Base-by-base conservation (phyloP, 371 early-diverging fungal genomes). In the Mortierella sp. region DNA sequence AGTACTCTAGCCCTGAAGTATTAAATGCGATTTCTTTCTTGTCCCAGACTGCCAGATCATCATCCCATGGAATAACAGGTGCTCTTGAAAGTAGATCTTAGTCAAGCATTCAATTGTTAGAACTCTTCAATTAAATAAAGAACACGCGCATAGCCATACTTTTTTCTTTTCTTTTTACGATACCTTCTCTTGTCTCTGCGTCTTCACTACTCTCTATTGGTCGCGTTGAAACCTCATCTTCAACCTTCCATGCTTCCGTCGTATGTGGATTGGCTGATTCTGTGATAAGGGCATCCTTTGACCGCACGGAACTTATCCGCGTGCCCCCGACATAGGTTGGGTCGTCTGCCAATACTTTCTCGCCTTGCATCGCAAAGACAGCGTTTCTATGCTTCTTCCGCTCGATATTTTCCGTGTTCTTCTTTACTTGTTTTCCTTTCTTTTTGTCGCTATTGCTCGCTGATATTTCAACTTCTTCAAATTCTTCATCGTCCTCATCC, bases 41-140 rank as follows among this genome's bases (percentile, higher is more conserved):
- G 59, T 89, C 91, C 93, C 93, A 93, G 55, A 92, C 88, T n/a
- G 88, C 87, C 32, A 93, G 71, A 70, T 92, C 93, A 0, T 89
- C 87, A 3, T 89, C 93, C 86, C 90, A 93, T 37, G 88, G 88
- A 9, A 93, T 85, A 0, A 93, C 85, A 0, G 93, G 93, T 19
- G 93, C 93, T 23, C 80, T 65, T 8, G 80, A 70, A 60, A 79
- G 28, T 1, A 79, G 58, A 17, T 69, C 80, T 79, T 51, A 7
- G 28, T n/a, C 15, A 45, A 22, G 1, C 19, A 53, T 2, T 28
- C 28, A 7, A 13, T 26, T 13, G n/a, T 35, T 12, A 37, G 2
- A 1, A 56, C n/a, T 37, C 42, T 3, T 19, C 23, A 19, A 7
- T 31, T 45, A 45, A 49, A 45, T n/a, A 45, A 7, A 12, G 7